Evolutionary conservation across 2,329 filamentous ascomycete genomes (phyloP).

Genomic region (Orbilia blumenaviensis): DNA sequence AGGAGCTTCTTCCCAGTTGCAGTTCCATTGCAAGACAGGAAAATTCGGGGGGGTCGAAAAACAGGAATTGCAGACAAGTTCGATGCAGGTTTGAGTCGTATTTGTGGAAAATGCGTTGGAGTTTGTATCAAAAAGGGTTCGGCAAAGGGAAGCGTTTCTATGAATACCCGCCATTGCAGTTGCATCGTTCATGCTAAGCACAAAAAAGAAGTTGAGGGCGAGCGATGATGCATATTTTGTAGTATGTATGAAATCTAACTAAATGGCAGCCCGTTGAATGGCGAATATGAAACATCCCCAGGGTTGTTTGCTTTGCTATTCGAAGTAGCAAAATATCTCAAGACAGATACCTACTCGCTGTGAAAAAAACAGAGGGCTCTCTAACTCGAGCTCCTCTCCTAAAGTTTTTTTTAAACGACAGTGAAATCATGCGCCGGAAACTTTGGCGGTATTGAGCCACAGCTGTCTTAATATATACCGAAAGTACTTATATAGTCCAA

Average conservation of each 20-base stretch:
- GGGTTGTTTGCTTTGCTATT: conserved; percentile 36
- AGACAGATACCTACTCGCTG: conserved; percentile 51
- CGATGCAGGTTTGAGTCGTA: conserved; percentile 16
- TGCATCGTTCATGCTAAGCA: conserved; percentile 25
- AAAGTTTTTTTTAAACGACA: conserved; percentile 39
- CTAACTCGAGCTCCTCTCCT: conserved; percentile 49
- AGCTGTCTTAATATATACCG: conserved; percentile 39
- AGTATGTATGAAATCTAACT: conserved; percentile 12
- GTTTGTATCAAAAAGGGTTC: conserved; percentile 10
- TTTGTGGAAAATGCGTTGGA: conserved; percentile 4
- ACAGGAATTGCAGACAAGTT: conserved; percentile 24
- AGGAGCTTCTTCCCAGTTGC: conserved; percentile 7
- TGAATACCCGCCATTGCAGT: conserved; percentile 33
- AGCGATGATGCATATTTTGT: conserved; percentile 9
- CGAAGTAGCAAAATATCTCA: conserved; percentile 45
- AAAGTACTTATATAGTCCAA: conserved; percentile 8
- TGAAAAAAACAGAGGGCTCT: conserved; percentile 35
- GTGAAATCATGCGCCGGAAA: conserved; percentile 53
- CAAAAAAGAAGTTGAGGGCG: conserved; percentile 28
- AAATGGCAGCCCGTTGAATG: conserved; percentile 37
- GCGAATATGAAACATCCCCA: conserved; percentile 54
- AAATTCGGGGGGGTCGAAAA: conserved; percentile 8
- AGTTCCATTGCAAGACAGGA: background rate
- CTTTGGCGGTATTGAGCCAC: conserved; percentile 49
- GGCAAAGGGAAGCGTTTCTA: conserved; percentile 12